Percentiles rank a stretch among this genome's conserved stretches.
Evolutionary conservation across 306 rosid species (phyloP).

Genomic region (Mimosa pudica): DNA sequence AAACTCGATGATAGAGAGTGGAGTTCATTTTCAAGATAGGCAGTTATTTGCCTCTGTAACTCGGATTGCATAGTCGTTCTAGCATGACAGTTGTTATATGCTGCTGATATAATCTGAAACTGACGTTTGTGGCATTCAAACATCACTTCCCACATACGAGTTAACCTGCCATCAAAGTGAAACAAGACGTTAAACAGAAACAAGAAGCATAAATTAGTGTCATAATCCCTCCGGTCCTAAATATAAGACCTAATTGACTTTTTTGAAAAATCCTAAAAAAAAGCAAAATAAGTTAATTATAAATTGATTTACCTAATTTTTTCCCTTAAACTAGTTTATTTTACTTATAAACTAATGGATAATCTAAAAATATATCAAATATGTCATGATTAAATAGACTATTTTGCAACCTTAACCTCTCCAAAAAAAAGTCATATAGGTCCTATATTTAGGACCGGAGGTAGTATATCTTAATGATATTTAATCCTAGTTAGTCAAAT

Average conservation of each 20-base stretch:
- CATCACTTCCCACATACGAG: constrained; percentile 96
- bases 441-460: too few species aligned
- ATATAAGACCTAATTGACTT: too few species aligned
- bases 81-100: constrained; percentile 47
- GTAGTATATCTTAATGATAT: neutral
- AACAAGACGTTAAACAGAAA: constrained; percentile 29
- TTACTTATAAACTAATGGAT: too few species aligned
- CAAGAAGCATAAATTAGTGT: constrained; percentile 15
- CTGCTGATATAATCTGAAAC: constrained; percentile 57
- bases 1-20: constrained; percentile 62
- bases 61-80: constrained; percentile 58
- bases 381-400: too few species aligned
- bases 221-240: too few species aligned
- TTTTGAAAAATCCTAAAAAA: too few species aligned
- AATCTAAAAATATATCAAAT: too few species aligned
- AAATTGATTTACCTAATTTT: too few species aligned
- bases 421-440: too few species aligned
- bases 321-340: too few species aligned
- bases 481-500: neutral
- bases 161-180: constrained; percentile 59
- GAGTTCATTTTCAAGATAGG: constrained; percentile 70
- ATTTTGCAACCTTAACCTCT: too few species aligned
- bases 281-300: too few species aligned
- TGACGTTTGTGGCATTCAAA: constrained; percentile 81
- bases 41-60: constrained; percentile 54